These are phyloP conservation scores for Musa balbisiana DNA, from an alignment of 202 grass and related monocot genomes.

Conservation along the genomic window DNA sequence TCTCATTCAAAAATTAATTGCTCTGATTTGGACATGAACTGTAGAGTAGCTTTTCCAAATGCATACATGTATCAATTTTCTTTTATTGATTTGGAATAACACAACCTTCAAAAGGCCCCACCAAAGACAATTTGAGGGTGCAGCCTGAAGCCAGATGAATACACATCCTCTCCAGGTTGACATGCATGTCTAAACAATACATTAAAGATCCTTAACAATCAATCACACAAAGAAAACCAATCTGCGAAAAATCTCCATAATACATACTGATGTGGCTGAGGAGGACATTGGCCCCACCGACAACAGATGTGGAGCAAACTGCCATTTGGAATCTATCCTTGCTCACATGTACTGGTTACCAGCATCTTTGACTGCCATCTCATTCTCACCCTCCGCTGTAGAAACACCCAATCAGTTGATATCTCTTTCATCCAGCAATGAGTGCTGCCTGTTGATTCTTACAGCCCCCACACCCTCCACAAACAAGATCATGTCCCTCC, in stretches of 20 bases:
- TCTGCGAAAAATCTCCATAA: no score
- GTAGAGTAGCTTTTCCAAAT: background rate
- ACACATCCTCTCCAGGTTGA: background rate
- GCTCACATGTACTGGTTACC: background rate
- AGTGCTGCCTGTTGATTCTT: background rate
- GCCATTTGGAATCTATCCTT: background rate
- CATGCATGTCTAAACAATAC: background rate
- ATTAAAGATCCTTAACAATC: background rate
- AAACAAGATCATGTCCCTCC: background rate
- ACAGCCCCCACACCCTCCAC: background rate
- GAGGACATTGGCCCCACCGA: background rate
- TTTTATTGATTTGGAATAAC: slow-evolving; percentile 8
- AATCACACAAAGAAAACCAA: background rate
- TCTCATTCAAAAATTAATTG: no score
- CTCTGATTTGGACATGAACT: no score
- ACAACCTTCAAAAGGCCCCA: slow-evolving; percentile 2
- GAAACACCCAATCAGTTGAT: background rate
- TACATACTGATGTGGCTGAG: background rate
- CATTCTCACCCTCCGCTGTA: background rate
- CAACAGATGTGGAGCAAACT: background rate
- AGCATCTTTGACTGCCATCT: background rate
- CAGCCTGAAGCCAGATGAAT: background rate
- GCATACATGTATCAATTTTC: background rate
- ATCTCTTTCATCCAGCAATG: background rate
- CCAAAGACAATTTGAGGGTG: background rate